phyloP scores from a whole-genome alignment of 176 grass and related monocot species.

The Pontederia crassipes region DNA sequence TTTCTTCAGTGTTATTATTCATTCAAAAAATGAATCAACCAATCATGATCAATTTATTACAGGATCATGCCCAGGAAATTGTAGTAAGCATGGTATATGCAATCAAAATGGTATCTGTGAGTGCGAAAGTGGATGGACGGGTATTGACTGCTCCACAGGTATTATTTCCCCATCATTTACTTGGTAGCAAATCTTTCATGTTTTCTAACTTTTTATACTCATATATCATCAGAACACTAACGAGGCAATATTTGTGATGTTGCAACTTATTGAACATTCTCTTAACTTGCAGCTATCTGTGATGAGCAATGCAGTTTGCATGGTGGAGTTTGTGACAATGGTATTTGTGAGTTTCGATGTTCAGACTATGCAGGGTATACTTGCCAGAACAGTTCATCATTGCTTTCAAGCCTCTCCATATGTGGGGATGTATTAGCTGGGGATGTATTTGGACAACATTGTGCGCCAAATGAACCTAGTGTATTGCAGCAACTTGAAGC shows the following conservation, averaged over 20 bases:
- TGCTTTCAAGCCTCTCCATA: slow-evolving; percentile 78
- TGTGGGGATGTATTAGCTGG: slow-evolving; percentile 84
- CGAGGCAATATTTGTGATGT: background rate
- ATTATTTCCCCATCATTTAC: slow-evolving; percentile 17
- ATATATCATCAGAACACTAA: background rate
- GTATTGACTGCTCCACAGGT: slow-evolving; percentile 98
- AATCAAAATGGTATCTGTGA: slow-evolving; percentile 77
- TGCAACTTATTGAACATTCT: background rate
- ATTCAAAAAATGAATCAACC: too few relatives aligned
- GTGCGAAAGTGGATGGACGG: slow-evolving; percentile 72
- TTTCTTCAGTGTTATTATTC: too few relatives aligned
- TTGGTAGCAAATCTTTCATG: background rate
- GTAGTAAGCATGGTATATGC: slow-evolving; percentile 61
- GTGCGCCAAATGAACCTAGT: slow-evolving; percentile 86
- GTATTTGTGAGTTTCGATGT: slow-evolving; percentile 94
- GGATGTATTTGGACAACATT: slow-evolving; percentile 80
- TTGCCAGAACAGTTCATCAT: slow-evolving; percentile 90
- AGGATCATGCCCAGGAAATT: slow-evolving; percentile 84
- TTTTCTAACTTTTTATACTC: background rate
- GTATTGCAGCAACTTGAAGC: slow-evolving; percentile 93
- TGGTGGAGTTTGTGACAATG: slow-evolving; percentile 95
- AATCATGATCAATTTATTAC: background rate
- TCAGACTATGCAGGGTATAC: slow-evolving; percentile 99
- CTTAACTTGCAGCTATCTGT: slow-evolving; percentile 63
- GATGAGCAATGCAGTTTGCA: slow-evolving; percentile 99